These are phyloP conservation scores for Colletotrichum nymphaeae DNA, from an alignment of 2,329 filamentous ascomycete genomes.

Conservation along the genomic window DNA sequence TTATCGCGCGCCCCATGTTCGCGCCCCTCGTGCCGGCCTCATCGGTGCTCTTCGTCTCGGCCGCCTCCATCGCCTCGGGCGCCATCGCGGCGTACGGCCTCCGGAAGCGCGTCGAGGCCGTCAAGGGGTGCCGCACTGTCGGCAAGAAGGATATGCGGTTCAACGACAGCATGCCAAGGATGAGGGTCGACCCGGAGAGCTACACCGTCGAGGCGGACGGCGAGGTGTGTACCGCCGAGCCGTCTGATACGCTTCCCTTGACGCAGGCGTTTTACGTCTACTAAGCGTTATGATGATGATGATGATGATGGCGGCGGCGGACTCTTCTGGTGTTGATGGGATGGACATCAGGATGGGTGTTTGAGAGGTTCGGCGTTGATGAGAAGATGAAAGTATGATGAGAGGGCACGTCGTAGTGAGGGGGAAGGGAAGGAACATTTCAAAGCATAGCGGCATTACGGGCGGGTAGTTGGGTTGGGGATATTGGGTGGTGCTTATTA, in stretches of 20 bases:
- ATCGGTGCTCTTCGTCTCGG: constrained; percentile 86
- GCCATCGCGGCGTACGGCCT: constrained; percentile 78
- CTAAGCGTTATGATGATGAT: constrained; percentile 48
- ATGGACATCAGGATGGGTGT: constrained; percentile 39
- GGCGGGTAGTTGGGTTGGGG: neutral
- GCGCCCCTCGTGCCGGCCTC: constrained; percentile 77
- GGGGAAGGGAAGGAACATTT: neutral
- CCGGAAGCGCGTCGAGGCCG: constrained; percentile 82
- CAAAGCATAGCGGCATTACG: neutral
- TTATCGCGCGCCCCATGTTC: constrained; percentile 89
- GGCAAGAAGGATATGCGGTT: constrained; percentile 91
- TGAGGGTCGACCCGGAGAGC: constrained; percentile 91
- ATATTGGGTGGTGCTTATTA: neutral
- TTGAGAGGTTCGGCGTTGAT: neutral
- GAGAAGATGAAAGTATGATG: neutral
- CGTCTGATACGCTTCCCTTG: constrained; percentile 77
- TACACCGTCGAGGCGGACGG: constrained; percentile 92
- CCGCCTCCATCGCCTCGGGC: constrained; percentile 75
- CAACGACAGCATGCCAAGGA: constrained; percentile 85
- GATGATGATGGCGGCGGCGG: too few relatives aligned
- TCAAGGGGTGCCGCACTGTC: constrained; percentile 79
- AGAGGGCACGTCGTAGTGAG: neutral
- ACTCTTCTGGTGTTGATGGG: neutral
- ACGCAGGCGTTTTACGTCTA: constrained; percentile 84
- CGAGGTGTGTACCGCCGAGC: constrained; percentile 77